Percentiles rank a stretch among this genome's conserved stretches.
phyloP scores from a whole-genome alignment of 768 basidiomycete genomes.

The Sistotremastrum niveocremeum region DNA sequence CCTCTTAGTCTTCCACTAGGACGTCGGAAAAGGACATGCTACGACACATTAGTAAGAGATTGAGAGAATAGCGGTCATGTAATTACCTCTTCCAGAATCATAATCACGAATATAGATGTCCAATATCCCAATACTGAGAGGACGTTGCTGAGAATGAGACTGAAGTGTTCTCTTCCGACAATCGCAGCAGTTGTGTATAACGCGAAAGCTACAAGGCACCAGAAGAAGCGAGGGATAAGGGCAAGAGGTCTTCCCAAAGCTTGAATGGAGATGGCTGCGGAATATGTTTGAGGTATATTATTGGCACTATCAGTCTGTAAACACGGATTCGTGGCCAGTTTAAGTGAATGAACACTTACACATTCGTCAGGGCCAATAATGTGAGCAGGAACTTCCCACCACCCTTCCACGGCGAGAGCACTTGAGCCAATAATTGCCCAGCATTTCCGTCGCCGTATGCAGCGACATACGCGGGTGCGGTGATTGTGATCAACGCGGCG shows the following conservation, averaged over 20 bases:
- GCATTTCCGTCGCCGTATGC: constrained; percentile 28
- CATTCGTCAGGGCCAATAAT: constrained; percentile 27
- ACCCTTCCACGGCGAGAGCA: constrained; percentile 31
- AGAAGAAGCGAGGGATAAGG: constrained; percentile 30
- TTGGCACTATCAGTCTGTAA: constrained; percentile 14
- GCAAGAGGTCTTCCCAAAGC: constrained; percentile 30
- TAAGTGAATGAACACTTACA: constrained; percentile 16
- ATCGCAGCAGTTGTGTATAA: constrained; percentile 27
- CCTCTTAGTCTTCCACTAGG: constrained; percentile 28
- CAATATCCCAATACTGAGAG: constrained; percentile 31
- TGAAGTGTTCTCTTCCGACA: constrained; percentile 31
- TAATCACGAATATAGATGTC: constrained; percentile 32
- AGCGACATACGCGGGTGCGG: constrained; percentile 22
- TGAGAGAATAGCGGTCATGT: too few relatives aligned
- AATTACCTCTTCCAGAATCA: constrained; percentile 24
- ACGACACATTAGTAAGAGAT: too few relatives aligned
- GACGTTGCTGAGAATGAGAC: constrained; percentile 28
- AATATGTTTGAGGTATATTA: constrained; percentile 33
- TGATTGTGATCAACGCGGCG: constrained; percentile 30
- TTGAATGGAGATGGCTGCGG: constrained; percentile 33
- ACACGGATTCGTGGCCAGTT: background rate
- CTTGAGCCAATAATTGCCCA: constrained; percentile 30
- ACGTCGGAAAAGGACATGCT: constrained; percentile 31
- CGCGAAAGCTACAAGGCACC: constrained; percentile 28
- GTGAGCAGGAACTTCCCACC: constrained; percentile 29